phyloP scores from a whole-genome alignment of 2,329 filamentous ascomycete species.

The Orbilia oligospora region DNA sequence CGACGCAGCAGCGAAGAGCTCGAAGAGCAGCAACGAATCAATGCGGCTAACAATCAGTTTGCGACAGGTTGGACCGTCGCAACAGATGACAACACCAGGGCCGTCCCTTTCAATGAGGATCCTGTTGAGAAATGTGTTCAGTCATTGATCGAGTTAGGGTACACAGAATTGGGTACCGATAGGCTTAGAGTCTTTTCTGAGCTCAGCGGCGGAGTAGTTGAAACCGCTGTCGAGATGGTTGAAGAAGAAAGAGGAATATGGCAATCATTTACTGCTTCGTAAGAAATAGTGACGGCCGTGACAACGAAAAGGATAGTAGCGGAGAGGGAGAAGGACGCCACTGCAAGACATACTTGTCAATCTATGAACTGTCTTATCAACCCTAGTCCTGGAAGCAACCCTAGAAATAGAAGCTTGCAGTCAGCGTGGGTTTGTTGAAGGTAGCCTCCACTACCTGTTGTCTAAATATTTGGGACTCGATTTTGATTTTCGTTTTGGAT shows the following conservation, averaged over 20 bases:
- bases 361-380: too few relatives aligned
- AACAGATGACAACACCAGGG: constrained; percentile 11
- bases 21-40: constrained; percentile 54
- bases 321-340: neutral
- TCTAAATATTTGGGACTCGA: neutral
- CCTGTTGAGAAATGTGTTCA: constrained; percentile 62
- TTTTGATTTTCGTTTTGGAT: constrained; percentile 3
- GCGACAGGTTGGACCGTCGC: constrained; percentile 33
- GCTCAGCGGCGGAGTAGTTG: constrained; percentile 61
- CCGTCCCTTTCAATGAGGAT: constrained; percentile 30
- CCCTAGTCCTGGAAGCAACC: too few relatives aligned
- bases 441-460: neutral
- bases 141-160: constrained; percentile 63
- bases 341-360: too few relatives aligned
- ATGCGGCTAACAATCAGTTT: constrained; percentile 12
- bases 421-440: too few relatives aligned
- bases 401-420: too few relatives aligned
- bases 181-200: constrained; percentile 63
- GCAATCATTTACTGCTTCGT: constrained; percentile 44
- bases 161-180: constrained; percentile 62
- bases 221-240: constrained; percentile 62
- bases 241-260: constrained; percentile 63
- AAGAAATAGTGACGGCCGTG: neutral
- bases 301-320: neutral
- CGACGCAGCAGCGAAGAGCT: constrained; percentile 58